Evolutionary conservation across 805 yeast species (phyloP).

Genomic region (Metschnikowia sp.): DNA sequence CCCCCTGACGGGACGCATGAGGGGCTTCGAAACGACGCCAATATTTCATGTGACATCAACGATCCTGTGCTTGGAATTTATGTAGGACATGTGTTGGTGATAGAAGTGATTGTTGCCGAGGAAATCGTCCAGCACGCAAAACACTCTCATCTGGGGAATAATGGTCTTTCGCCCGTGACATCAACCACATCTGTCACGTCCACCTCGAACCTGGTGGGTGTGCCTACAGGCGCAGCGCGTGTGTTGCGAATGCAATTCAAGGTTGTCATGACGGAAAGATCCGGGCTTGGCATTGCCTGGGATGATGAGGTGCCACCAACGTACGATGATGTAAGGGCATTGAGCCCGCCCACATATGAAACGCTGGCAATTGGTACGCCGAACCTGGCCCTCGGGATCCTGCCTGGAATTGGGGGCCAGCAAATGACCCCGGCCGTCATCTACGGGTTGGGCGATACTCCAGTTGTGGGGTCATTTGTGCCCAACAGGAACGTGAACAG

Average conservation of each 20-base stretch:
- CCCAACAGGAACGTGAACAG: slow-evolving; percentile 12
- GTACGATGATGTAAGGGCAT: slow-evolving; percentile 76
- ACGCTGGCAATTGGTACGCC: slow-evolving; percentile 33
- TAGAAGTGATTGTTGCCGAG: slow-evolving; percentile 94
- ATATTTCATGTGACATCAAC: slow-evolving; percentile 73
- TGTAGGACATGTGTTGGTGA: slow-evolving; percentile 71
- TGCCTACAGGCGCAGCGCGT: slow-evolving; percentile 93
- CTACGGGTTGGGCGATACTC: slow-evolving; percentile 45
- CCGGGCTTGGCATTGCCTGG: slow-evolving; percentile 97
- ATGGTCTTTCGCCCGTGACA: slow-evolving; percentile 24
- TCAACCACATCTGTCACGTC: slow-evolving; percentile 20
- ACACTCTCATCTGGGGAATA: slow-evolving; percentile 4
- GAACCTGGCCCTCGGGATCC: slow-evolving; percentile 32
- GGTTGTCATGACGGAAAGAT: slow-evolving; percentile 76
- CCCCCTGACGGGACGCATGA: slow-evolving; percentile 23
- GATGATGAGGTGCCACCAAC: slow-evolving; percentile 99
- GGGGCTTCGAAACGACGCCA: slow-evolving; percentile 39
- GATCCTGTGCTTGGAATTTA: slow-evolving; percentile 78
- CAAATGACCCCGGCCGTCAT: slow-evolving; percentile 33
- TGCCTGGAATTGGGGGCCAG: slow-evolving; percentile 13
- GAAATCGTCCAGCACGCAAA: slow-evolving; percentile 54
- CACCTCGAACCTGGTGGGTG: slow-evolving; percentile 41
- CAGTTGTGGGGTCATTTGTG: slow-evolving; percentile 26
- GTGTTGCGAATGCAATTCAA: slow-evolving; percentile 93
- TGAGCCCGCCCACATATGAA: slow-evolving; percentile 84